Evolutionary conservation across 805 yeast species (phyloP).

Genomic region (Candida odintsovae): DNA sequence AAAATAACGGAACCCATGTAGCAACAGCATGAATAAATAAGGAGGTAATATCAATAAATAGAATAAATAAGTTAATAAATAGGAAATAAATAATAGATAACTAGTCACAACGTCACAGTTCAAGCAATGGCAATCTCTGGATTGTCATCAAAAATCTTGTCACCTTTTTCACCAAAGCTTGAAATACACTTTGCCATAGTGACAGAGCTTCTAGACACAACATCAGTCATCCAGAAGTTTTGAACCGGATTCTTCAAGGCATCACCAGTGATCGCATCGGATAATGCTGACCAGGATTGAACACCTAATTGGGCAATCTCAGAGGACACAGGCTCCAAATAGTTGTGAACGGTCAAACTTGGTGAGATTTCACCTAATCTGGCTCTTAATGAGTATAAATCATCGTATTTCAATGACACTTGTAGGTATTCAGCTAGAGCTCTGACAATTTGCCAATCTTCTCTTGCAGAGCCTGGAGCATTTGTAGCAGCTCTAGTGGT

Average conservation of each 20-base stretch:
- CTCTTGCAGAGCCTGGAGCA: conserved; percentile 86
- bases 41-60: conserved; percentile 17
- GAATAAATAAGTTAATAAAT: conserved; percentile 5
- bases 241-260: conserved; percentile 65
- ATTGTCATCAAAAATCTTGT: conserved; percentile 44
- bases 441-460: conserved; percentile 84
- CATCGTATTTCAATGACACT: conserved; percentile 71
- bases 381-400: conserved; percentile 55
- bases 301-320: conserved; percentile 56
- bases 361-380: conserved; percentile 78
- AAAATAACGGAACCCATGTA: background rate
- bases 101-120: background rate
- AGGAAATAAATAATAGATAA: conserved; percentile 12
- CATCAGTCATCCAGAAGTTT: conserved; percentile 85
- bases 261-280: conserved; percentile 36
- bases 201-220: conserved; percentile 79
- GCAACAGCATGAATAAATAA: background rate
- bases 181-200: conserved; percentile 87
- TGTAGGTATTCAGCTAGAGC: conserved; percentile 77
- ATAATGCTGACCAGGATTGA: conserved; percentile 32
- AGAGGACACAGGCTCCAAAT: conserved; percentile 59
- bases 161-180: conserved; percentile 61
- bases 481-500: conserved; percentile 80
- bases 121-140: conserved; percentile 24
- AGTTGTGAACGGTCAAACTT: conserved; percentile 69